Base-by-base conservation (phyloP, 192 early-diverging fungal species). In the Gamsiella multidivaricata region DNA sequence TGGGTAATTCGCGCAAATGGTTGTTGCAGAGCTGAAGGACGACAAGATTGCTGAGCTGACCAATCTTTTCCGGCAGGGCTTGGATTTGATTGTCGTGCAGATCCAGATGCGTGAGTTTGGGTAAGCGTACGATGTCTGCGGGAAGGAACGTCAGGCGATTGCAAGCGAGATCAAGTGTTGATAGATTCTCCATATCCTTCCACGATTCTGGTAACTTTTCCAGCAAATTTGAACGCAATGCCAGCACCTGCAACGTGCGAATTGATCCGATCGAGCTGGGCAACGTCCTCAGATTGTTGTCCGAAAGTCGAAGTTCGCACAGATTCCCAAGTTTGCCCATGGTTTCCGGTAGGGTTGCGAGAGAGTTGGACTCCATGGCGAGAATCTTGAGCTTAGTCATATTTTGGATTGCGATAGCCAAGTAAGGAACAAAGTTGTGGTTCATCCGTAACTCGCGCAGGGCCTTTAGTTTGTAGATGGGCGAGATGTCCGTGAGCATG, bases 21-120 rank as follows among this genome's bases (percentile, higher is more conserved):
- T 88, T 88, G 47, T 85, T 81, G n/a, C 73, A 80, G 23, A 88
- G 60, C 45, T 80, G 79, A 15, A 88, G 72, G 3, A 82, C 70
- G 10, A 82, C 45, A 20, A 88, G 54, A 37, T 82, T 67, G 15
- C 71, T 80, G n/a, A 86, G 65, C 43, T 78, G 71, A 32, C 79
- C 78, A 45, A 88, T 57, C 50, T 85, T 82, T 12, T 73, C 54
- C 1, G 87, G 87, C 46, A 88, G 61, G n/a, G 70, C 60, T 9
- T 74, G 61, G 31, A 88, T 67, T 49, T 75, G 69, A 54, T 88
- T 88, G 39, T 80, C 71, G 29, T 81, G 81, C 5, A 81, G 63
- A 51, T 87, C 82, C 14, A 88, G 62, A 47, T 74, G 64, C 20
- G 52, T 79, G 55, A 66, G 73, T 49, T 55, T 87, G 26, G 36